phyloP scores from a whole-genome alignment of 495 filamentous ascomycete species.

The Aspergillus sclerotioniger region DNA sequence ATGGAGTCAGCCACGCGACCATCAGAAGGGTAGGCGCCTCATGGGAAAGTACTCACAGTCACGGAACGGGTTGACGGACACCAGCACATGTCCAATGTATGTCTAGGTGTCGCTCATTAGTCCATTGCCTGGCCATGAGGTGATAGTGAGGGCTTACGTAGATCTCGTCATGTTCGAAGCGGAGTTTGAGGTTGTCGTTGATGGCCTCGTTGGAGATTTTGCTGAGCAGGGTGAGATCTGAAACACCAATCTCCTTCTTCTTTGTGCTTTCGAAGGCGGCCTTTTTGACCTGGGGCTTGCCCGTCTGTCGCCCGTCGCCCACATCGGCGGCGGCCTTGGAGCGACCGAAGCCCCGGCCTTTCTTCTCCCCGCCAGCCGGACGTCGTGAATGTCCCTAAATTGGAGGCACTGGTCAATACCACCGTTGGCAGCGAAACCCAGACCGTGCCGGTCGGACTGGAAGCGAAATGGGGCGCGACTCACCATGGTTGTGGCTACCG shows the following conservation, averaged over 20 bases:
- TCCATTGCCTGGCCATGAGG: neutral
- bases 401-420: conserved; percentile 16
- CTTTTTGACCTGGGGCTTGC: conserved; percentile 80
- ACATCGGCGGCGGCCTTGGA: conserved; percentile 46
- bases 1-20: conserved; percentile 16
- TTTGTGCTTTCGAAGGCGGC: conserved; percentile 92
- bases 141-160: conserved; percentile 59
- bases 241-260: conserved; percentile 99
- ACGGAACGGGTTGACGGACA: conserved; percentile 98
- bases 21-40: conserved; percentile 12
- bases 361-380: conserved; percentile 48
- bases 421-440: neutral
- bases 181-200: conserved; percentile 97
- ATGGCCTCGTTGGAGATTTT: conserved; percentile 99
- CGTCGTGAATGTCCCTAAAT: conserved; percentile 49
- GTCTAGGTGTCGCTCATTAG: conserved; percentile 53
- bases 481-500: conserved; percentile 35
- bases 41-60: conserved; percentile 59
- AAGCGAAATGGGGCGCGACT: conserved; percentile 14
- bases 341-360: conserved; percentile 47
- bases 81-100: conserved; percentile 99
- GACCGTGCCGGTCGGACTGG: neutral
- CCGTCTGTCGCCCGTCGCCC: conserved; percentile 43
- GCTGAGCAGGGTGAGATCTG: conserved; percentile 94
- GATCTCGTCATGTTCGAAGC: conserved; percentile 94